Conservation (phyloP, 1,284 basidiomycete species). For the Cryptococcus neoformans region DNA sequence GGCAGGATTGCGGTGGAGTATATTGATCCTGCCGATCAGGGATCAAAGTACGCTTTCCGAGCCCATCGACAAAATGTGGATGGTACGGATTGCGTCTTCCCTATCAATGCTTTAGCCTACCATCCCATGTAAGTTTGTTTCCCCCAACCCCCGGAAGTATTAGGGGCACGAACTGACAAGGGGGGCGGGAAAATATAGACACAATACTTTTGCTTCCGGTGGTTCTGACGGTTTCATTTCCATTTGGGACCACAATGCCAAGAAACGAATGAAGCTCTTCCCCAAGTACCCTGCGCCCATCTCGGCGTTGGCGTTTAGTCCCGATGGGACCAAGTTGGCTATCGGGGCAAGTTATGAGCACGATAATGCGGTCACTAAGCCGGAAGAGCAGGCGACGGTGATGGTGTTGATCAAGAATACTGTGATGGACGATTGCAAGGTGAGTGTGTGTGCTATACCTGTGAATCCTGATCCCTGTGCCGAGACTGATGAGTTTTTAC, state of each 20-base stretch:
- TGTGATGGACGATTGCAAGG: conserved; percentile 51
- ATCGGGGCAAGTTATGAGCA: conserved; percentile 86
- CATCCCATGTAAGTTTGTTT: conserved; percentile 68
- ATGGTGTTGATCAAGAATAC: conserved; percentile 47
- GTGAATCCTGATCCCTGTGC: not conserved
- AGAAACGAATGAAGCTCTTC: conserved; percentile 89
- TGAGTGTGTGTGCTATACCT: conserved; percentile 15
- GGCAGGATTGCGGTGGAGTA: conserved; percentile 97
- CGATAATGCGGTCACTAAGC: conserved; percentile 60
- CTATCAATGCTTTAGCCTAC: conserved; percentile 92
- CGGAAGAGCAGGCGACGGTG: conserved; percentile 37
- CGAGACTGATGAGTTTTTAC: not conserved
- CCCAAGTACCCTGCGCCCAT: conserved; percentile 72
- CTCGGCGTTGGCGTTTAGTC: conserved; percentile 73
- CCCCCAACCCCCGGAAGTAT: not conserved
- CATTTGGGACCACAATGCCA: conserved; percentile 95
- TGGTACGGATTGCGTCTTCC: conserved; percentile 97
- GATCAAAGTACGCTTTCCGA: conserved; percentile 97
- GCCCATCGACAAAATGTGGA: conserved; percentile 89
- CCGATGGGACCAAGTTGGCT: conserved; percentile 75
- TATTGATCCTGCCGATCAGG: conserved; percentile 77
- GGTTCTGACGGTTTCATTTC: conserved; percentile 90
- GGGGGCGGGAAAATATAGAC: conserved; percentile 52
- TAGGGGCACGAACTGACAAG: not conserved
- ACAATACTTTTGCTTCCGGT: conserved; percentile 91